Evolutionary conservation across 1,139 yeast species (phyloP), one percentile per base, ranked within the genome.

Genomic region (Scheffersomyces cryptocercus): DNA sequence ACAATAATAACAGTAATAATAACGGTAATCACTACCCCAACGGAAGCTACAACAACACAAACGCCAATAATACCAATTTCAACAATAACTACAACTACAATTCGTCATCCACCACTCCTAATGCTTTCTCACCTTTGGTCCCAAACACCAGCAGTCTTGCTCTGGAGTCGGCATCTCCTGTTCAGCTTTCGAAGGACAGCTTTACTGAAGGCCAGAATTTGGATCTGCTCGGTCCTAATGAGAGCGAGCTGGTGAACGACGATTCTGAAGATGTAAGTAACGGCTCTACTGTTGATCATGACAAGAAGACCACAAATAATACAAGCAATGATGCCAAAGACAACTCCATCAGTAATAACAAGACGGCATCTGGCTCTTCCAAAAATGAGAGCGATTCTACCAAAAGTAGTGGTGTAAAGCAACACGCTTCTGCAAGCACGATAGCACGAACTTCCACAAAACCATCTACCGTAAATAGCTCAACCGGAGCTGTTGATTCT

Each of bases 381-480:
- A 39, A 15, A 39, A 41, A 5, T 45, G 45, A 15, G 12, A 29
- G 26, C 15, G 28, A 9, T n/a, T 16, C 16, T 29, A 28, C 9
- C 12, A 38, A 13, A 34, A 38, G 20, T 32, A 38, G 15, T 13
- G 12, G 29, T 15, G 11, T 5, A 42, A 39, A 12, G 26, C 16
- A 28, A 11, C 26, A 12, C 37, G 10, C 30, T 29, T 11, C 29
- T 32, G 15, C 36, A 36, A 28, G 8, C 13, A 30, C 36, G 24
- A 24, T 48, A 44, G 35, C 40, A 38, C 26, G 41, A 43, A n/a
- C 41, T 38, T 5, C 47, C 39, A 35, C 40, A 40, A 12, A 42
- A 31, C 35, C 44, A 29, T 20, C 39, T 10, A 16, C 14, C 29
- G 33, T 39, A 9, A n/a, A 26, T 24, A 35, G 20, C 37, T 37